Conservation (phyloP, 768 basidiomycete species). For the Imleria badia region DNA sequence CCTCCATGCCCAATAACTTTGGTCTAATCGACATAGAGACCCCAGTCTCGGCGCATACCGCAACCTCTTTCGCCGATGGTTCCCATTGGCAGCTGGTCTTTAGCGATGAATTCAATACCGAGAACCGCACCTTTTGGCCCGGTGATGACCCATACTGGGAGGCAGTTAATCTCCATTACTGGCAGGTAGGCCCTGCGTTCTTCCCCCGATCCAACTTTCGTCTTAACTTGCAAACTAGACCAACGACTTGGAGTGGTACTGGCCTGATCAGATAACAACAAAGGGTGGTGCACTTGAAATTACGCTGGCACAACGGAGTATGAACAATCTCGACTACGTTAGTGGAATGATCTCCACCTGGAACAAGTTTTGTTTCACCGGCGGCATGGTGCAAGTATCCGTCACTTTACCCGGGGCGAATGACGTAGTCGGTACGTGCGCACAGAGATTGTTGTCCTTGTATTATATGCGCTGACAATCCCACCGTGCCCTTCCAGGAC, state of each 20-base stretch:
- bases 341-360: conserved; percentile 67
- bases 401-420: conserved; percentile 73
- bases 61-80: conserved; percentile 52
- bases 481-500: conserved; percentile 34
- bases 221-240: conserved; percentile 39
- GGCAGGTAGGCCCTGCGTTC: conserved; percentile 45
- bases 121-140: conserved; percentile 76
- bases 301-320: conserved; percentile 63
- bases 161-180: conserved; percentile 78
- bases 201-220: neutral
- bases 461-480: neutral
- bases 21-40: conserved; percentile 79
- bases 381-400: conserved; percentile 71
- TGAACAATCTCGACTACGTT: conserved; percentile 70
- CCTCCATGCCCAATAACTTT: conserved; percentile 58
- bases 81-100: conserved; percentile 67
- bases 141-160: conserved; percentile 91
- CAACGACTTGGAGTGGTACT: conserved; percentile 86
- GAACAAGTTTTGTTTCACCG: conserved; percentile 97
- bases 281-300: conserved; percentile 71
- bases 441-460: neutral
- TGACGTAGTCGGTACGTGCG: conserved; percentile 39
- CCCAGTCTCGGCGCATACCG: conserved; percentile 56
- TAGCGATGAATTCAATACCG: conserved; percentile 85
- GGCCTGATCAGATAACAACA: conserved; percentile 76